phyloP scores from a whole-genome alignment of 129 eudicot genomes.

The Silybum marianum region DNA sequence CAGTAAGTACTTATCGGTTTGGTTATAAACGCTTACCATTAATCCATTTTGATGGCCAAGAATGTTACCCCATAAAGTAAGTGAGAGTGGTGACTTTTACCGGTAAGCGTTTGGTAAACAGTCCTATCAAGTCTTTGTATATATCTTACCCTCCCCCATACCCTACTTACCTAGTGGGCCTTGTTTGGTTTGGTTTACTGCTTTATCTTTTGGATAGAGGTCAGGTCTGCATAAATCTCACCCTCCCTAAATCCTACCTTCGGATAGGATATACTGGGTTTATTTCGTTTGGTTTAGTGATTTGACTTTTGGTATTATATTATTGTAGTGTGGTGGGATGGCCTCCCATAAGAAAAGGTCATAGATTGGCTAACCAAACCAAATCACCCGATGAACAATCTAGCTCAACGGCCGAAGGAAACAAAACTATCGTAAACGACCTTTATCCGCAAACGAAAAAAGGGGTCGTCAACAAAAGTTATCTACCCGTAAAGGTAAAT shows the following conservation, averaged over 20 bases:
- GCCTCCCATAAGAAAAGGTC: conserved; percentile 82
- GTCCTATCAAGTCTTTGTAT: too few relatives aligned
- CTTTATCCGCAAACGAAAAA: neutral
- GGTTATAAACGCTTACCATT: too few relatives aligned
- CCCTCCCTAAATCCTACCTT: neutral
- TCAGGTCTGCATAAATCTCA: neutral
- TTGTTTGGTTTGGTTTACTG: too few relatives aligned
- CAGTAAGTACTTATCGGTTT: too few relatives aligned
- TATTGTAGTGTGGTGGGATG: conserved; percentile 66
- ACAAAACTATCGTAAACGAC: conserved; percentile 17
- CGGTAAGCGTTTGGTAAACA: too few relatives aligned
- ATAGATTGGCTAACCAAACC: conserved; percentile 64
- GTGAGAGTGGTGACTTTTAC: too few relatives aligned
- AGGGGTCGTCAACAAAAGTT: conserved; percentile 35
- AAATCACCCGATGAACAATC: conserved; percentile 53
- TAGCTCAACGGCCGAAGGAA: conserved; percentile 43
- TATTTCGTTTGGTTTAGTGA: neutral
- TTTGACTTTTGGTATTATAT: conserved; percentile 6
- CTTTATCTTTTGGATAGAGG: neutral
- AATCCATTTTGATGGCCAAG: too few relatives aligned
- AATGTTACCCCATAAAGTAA: too few relatives aligned
- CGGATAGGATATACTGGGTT: neutral
- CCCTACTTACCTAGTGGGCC: too few relatives aligned
- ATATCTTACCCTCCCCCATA: too few relatives aligned
- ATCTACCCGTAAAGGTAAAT: conserved; percentile 69